A percentile compares a stretch with the other conserved stretches of the same genome.
Conservation (phyloP, 257 asterid species). For the Mitragyna speciosa region DNA sequence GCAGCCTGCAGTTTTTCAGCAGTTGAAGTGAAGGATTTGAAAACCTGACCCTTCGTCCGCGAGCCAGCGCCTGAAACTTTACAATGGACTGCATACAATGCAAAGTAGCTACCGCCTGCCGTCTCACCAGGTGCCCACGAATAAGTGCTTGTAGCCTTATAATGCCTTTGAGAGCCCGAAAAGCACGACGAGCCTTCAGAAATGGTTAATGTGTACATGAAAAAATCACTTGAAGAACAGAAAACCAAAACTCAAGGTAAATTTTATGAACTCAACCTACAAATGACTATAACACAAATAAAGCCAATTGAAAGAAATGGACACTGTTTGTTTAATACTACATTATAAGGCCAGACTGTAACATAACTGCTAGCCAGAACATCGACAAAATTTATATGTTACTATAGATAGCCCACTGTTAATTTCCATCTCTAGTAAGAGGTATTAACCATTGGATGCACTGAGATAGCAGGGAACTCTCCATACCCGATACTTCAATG, state of each 20-base stretch:
- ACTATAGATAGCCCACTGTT: neutral
- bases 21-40: conserved; percentile 36
- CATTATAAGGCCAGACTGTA: neutral
- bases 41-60: conserved; percentile 67
- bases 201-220: conserved; percentile 8
- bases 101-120: conserved; percentile 86
- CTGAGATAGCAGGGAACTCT: neutral
- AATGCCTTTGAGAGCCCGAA: conserved; percentile 84
- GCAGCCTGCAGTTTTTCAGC: conserved; percentile 20
- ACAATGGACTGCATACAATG: conserved; percentile 75
- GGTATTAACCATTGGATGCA: neutral
- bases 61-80: conserved; percentile 71
- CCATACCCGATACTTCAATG: neutral
- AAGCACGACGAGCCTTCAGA: conserved; percentile 87
- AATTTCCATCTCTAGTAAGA: neutral
- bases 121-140: conserved; percentile 91
- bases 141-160: conserved; percentile 93
- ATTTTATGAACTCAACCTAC: neutral
- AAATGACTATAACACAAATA: neutral
- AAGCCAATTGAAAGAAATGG: neutral
- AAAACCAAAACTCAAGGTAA: neutral
- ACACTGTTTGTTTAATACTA: neutral
- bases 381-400: neutral
- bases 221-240: conserved; percentile 1
- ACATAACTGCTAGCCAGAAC: neutral